Evolutionary conservation across 179 eudicot genomes (phyloP).

Genomic region (Monotropa hypopitys): DNA sequence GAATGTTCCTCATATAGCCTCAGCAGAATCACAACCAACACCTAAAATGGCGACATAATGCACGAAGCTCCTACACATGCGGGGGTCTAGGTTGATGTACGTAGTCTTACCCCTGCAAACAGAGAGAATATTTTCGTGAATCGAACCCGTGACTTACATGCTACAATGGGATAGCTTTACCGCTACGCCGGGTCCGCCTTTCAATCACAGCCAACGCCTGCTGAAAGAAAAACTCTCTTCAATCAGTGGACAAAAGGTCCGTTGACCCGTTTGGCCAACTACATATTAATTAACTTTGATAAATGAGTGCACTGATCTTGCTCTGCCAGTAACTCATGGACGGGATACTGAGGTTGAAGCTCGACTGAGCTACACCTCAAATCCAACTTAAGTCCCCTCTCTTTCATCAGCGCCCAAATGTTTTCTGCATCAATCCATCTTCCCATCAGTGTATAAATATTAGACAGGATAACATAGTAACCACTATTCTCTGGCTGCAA

Average conservation of each 20-base stretch:
- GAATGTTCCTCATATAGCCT: neutral
- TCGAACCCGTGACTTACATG: no score
- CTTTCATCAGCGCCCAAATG: constrained; percentile 31
- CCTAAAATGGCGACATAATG: neutral
- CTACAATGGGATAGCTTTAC: no score
- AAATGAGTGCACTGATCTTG: neutral
- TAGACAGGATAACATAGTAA: constrained; percentile 31
- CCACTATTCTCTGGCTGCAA: constrained; percentile 29
- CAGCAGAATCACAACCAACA: neutral
- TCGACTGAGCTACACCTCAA: constrained; percentile 27
- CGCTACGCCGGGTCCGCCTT: no score
- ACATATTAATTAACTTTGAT: neutral
- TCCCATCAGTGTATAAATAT: constrained; percentile 28
- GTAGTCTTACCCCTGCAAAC: no score
- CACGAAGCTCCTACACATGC: no score
- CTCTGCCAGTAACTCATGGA: constrained; percentile 10
- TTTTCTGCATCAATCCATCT: constrained; percentile 30
- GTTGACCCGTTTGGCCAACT: neutral
- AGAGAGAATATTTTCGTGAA: no score
- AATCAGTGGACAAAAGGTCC: neutral
- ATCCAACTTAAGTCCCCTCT: constrained; percentile 27
- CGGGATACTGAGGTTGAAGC: constrained; percentile 9
- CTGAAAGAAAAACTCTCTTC: neutral
- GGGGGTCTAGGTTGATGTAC: no score
- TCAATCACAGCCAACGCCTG: neutral